phyloP scores from a whole-genome alignment of 1,139 yeast genomes.

The Suhomyces chickasaworum region DNA sequence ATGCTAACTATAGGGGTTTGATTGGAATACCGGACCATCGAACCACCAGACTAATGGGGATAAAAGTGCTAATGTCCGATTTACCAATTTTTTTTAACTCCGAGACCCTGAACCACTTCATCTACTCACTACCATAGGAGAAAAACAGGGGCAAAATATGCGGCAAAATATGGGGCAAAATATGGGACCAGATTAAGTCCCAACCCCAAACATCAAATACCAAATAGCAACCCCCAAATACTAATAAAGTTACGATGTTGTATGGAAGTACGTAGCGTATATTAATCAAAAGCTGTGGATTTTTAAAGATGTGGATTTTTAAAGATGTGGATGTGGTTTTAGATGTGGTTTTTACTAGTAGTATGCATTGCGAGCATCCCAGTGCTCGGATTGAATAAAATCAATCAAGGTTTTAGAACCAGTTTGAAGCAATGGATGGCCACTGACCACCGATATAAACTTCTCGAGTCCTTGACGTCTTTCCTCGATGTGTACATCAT shows the following conservation, averaged over 20 bases:
- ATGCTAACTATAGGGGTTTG: neutral
- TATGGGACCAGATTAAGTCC: no score
- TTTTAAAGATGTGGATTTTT: no score
- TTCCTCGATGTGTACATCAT: conserved; percentile 80
- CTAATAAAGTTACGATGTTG: neutral
- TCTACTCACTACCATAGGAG: no score
- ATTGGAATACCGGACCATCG: neutral
- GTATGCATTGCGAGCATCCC: conserved; percentile 55
- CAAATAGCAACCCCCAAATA: neutral
- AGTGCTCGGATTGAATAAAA: conserved; percentile 83
- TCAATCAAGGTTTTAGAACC: conserved; percentile 82
- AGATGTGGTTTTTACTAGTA: conserved; percentile 20
- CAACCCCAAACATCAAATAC: no score
- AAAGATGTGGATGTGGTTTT: no score
- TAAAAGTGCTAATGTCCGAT: neutral
- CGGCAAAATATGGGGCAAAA: no score
- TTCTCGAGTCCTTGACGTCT: conserved; percentile 83
- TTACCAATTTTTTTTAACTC: neutral
- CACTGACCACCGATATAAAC: conserved; percentile 79
- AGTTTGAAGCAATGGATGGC: conserved; percentile 91
- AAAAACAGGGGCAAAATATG: no score
- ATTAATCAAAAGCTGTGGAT: neutral
- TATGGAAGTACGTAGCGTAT: neutral
- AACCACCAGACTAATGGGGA: no score
- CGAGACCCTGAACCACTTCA: neutral